These are phyloP conservation scores for Aspergillus novofumigatus DNA, from an alignment of 2,329 filamentous ascomycete species.

Conservation along the genomic window DNA sequence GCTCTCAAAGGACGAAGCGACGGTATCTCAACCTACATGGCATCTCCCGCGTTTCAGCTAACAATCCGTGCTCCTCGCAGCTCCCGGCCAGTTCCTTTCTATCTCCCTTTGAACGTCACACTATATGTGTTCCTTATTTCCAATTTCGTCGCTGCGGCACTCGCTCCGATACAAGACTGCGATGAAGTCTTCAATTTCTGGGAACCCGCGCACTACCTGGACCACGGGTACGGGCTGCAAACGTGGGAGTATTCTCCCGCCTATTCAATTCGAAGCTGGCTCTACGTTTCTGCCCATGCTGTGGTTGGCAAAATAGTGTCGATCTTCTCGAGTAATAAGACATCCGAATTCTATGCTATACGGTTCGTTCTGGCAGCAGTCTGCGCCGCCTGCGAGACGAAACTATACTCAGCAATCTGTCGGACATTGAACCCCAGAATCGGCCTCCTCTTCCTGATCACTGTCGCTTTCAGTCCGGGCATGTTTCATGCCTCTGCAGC, in stretches of 20 bases:
- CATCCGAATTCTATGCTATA: slow-evolving; percentile 78
- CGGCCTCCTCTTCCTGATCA: slow-evolving; percentile 76
- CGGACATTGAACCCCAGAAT: slow-evolving; percentile 75
- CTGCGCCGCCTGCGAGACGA: slow-evolving; percentile 77
- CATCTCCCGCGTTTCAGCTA: slow-evolving; percentile 1
- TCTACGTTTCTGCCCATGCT: slow-evolving; percentile 80
- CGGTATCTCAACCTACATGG: slow-evolving; percentile 18
- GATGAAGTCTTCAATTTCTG: slow-evolving; percentile 99
- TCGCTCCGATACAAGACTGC: slow-evolving; percentile 92
- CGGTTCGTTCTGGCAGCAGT: slow-evolving; percentile 68
- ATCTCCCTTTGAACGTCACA: slow-evolving; percentile 66
- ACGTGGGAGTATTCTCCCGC: slow-evolving; percentile 98
- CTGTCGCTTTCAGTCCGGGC: slow-evolving; percentile 74
- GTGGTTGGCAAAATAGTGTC: slow-evolving; percentile 63
- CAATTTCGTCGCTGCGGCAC: slow-evolving; percentile 71
- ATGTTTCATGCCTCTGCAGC: slow-evolving; percentile 89
- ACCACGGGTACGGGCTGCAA: slow-evolving; percentile 87
- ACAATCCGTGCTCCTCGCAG: slow-evolving; percentile 15
- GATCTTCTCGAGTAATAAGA: slow-evolving; percentile 48
- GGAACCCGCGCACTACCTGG: slow-evolving; percentile 93
- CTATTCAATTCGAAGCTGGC: slow-evolving; percentile 92
- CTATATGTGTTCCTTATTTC: slow-evolving; percentile 77
- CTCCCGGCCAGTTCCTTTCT: slow-evolving; percentile 47
- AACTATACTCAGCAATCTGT: slow-evolving; percentile 74
- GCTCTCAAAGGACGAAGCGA: slow-evolving; percentile 21